Base-by-base conservation (phyloP, 768 basidiomycete species). In the Leccinum incarnatum region DNA sequence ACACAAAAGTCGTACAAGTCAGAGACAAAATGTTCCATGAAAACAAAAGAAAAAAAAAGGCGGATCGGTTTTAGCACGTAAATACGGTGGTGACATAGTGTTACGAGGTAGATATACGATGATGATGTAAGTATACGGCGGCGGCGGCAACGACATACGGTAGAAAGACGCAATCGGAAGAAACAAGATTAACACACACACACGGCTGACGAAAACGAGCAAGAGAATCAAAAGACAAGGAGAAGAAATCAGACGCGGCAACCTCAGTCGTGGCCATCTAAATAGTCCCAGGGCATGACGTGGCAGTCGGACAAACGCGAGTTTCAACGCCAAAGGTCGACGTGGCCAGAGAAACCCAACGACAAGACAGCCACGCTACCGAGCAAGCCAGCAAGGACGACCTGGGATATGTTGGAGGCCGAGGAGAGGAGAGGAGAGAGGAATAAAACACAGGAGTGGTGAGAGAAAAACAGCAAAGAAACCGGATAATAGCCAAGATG, bases 371-470 rank as follows among this genome's bases (percentile, higher is more conserved):
- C 63, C 55, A 55, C 64, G 56, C 32, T n/a, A 56, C 36, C 11
- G 62, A 58, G 48, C 14, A 59, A 50, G 52, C 55, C 7, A 47
- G 37, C 15, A 36, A 52, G 47, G 56, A 57, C 70, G 72, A 64
- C 70, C 72, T 70, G 54, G 59, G 72, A 72, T 72, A 72, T 72
- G 72, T 72, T 68, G 66, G 58, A 73, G 72, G 68, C 58, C 70
- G 67, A 63, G 57, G 50, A 58, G 29, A 57, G 47, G 42, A 61
- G 61, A 63, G 37, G 51, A 45, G 10, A 46, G 51, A 48, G 47
- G 50, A 40, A 54, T 37, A 61, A 57, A 53, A 59, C 42, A 56
- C 57, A 55, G 36, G 47, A 64, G 56, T 46, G 59, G 56, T 36
- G 61, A 48, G 40, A 52, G n/a, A 45, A 19, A 57, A 55, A 56